Evolutionary conservation across 257 asterid genomes (phyloP), one percentile per base, ranked within the genome.

Genomic region (Solanum commersonii): DNA sequence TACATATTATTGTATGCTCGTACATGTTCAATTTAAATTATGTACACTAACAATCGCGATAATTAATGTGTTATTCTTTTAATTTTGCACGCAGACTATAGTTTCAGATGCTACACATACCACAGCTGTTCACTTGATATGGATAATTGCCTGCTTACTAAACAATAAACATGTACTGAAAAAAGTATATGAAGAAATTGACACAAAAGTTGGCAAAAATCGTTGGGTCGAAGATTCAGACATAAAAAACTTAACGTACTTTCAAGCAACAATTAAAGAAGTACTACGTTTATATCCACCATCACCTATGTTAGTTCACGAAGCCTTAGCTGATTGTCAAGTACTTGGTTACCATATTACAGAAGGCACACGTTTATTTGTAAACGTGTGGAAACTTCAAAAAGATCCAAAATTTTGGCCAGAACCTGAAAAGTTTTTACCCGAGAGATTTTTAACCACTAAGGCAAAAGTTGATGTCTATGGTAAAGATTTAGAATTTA

Each of bases 201-300:
- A 93, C 74, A 59, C 13, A 14, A 92, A 90, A 2, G 63, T 93
- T 1, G 94, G 96, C 2, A 90, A 88, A 67, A 76, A 86, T 10
- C 89, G 94, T 27, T 88, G 63, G 13, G 88, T 93, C 1, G n/a
- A 70, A 20, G 93, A 87, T 87, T 82, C 92, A 8, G 98, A 94
- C 40, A 87, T 93, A 3, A 86, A 90, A 8, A 91, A 88, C 1
- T 46, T 92, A 40, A 79, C 38, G 15, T 94, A 94, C 76, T 87
- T 93, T 44, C 91, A 94, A 82, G 94, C 94, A 37, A 65, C 92
- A 18, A 56, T 94, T 60, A 94, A 94, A 84, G 97, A 94, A 90
- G 90, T 94, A 8, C 4, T 92, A 22, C 91, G 96, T 4, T 63
- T 93, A 5, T 89, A 92, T 16, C 95, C 95, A 29, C 87, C 92